These are phyloP conservation scores for Populus euphratica DNA, from an alignment of 345 rosid species.

Conservation along the genomic window DNA sequence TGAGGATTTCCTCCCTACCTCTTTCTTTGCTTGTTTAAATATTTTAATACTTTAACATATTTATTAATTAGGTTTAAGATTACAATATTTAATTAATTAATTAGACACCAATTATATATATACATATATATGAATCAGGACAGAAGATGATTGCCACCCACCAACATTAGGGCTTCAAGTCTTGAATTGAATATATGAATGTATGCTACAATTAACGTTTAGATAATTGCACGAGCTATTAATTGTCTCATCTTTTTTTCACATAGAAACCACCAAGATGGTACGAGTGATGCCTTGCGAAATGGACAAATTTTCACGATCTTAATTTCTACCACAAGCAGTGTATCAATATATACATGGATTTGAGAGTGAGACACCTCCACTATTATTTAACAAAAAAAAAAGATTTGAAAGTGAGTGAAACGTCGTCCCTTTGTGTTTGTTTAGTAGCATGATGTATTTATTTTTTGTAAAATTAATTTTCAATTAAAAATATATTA, in stretches of 20 bases:
- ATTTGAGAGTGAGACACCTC: too few relatives aligned
- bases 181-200: neutral
- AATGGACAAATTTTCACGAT: neutral
- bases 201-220: too few relatives aligned
- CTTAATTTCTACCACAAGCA: neutral
- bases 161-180: neutral
- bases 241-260: neutral
- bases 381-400: too few relatives aligned
- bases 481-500: too few relatives aligned
- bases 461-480: too few relatives aligned
- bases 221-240: neutral
- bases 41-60: too few relatives aligned
- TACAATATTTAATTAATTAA: too few relatives aligned
- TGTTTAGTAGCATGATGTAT: too few relatives aligned
- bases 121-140: neutral
- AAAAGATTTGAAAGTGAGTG: neutral
- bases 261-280: neutral
- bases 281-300: neutral
- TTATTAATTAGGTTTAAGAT: neutral
- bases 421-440: neutral
- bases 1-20: too few relatives aligned
- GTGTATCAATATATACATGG: neutral
- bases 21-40: too few relatives aligned
- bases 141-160: neutral
- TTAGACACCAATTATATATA: too few relatives aligned